A percentile compares a stretch with the other conserved stretches of the same genome.
These are phyloP conservation scores for Leptographium lundbergii DNA, from an alignment of 2,329 filamentous ascomycete species.

Conservation along the genomic window DNA sequence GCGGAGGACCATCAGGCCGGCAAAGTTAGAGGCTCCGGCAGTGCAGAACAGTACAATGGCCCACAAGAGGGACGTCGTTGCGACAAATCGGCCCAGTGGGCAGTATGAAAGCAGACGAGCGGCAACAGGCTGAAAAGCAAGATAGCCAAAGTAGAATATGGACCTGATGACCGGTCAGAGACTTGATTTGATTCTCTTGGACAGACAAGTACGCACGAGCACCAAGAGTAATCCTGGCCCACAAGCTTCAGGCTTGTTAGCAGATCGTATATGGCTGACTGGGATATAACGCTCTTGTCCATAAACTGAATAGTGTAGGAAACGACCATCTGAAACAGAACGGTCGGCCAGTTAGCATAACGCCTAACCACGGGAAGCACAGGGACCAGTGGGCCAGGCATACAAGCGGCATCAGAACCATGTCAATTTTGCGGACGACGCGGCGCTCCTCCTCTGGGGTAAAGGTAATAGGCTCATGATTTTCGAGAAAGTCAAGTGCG, in stretches of 20 bases:
- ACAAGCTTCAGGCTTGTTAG: slow-evolving; percentile 1
- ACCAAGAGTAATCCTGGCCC: slow-evolving; percentile 8
- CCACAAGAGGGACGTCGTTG: slow-evolving; percentile 39
- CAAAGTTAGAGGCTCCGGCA: slow-evolving; percentile 35
- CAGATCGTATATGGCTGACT: slow-evolving; percentile 6
- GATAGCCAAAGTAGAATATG: slow-evolving; percentile 46
- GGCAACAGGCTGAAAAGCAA: slow-evolving; percentile 43
- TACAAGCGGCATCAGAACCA: not conserved
- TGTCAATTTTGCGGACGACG: slow-evolving; percentile 1
- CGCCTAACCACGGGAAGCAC: not conserved
- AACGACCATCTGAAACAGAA: slow-evolving; percentile 1
- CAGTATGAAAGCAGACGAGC: slow-evolving; percentile 39
- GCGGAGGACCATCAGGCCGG: slow-evolving; percentile 29
- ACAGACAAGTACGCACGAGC: slow-evolving; percentile 18
- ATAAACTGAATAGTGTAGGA: slow-evolving; percentile 22
- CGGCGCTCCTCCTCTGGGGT: not conserved
- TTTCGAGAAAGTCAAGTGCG: slow-evolving; percentile 17
- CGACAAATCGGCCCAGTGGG: slow-evolving; percentile 41
- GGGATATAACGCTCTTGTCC: slow-evolving; percentile 15
- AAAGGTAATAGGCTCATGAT: not conserved
- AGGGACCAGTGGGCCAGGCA: not conserved
- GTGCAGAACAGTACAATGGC: slow-evolving; percentile 36
- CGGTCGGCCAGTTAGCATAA: not conserved
- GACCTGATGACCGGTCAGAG: slow-evolving; percentile 18
- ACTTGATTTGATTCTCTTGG: not conserved